phyloP scores from a whole-genome alignment of 2,329 filamentous ascomycete genomes.

The Fusarium sp. region DNA sequence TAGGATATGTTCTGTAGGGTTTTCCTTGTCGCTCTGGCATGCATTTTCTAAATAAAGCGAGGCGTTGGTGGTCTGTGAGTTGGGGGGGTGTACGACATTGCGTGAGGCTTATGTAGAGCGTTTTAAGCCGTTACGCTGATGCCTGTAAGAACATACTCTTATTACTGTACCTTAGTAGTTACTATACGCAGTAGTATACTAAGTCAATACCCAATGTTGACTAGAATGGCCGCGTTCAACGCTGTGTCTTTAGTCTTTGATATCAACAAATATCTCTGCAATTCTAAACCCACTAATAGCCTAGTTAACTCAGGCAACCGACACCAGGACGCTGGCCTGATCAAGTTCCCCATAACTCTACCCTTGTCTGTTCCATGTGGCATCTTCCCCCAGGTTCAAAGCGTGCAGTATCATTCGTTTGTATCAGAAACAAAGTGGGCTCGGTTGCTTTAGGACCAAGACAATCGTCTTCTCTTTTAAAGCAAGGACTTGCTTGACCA shows the following conservation, averaged over 20 bases:
- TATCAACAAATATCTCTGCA: neutral
- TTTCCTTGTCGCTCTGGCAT: slow-evolving; percentile 19
- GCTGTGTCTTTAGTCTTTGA: neutral
- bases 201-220: neutral
- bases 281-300: neutral
- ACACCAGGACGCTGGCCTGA: slow-evolving; percentile 6
- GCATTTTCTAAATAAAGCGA: slow-evolving; percentile 13
- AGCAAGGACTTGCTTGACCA: neutral
- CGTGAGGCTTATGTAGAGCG: neutral
- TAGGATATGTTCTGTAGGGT: slow-evolving; percentile 2
- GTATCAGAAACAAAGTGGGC: slow-evolving; percentile 3
- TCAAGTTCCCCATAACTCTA: slow-evolving; percentile 29
- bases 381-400: slow-evolving; percentile 33
- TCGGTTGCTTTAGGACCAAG: slow-evolving; percentile 11
- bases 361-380: slow-evolving; percentile 36
- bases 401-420: slow-evolving; percentile 29
- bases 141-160: neutral
- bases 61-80: slow-evolving; percentile 32
- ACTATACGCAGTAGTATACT: too few species aligned
- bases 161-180: too few species aligned
- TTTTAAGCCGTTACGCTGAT: neutral
- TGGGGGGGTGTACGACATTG: slow-evolving; percentile 18
- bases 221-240: slow-evolving; percentile 1
- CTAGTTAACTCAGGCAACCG: neutral
- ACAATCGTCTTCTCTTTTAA: neutral